Percentiles rank a stretch among this genome's conserved stretches.
phyloP scores from a whole-genome alignment of 2,329 filamentous ascomycete species.

The Sclerotinia glacialis region DNA sequence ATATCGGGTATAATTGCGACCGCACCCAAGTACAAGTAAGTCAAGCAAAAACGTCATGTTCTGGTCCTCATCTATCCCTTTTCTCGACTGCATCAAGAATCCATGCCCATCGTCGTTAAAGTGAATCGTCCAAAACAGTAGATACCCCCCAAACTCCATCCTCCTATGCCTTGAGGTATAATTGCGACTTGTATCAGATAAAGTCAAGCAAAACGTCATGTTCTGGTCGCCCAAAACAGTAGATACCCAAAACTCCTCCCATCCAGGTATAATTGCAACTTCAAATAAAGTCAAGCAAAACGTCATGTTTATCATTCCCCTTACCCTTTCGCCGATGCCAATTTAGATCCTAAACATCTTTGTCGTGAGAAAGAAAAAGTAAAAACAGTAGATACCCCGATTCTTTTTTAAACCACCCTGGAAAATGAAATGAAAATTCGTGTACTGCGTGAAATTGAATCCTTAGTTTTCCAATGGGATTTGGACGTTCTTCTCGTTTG shows the following conservation, averaged over 20 bases:
- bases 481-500: constrained; percentile 59
- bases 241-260: constrained; percentile 12
- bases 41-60: constrained; percentile 11
- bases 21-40: background rate
- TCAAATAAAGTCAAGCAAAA: background rate
- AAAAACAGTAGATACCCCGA: constrained; percentile 18
- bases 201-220: constrained; percentile 16
- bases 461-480: constrained; percentile 40
- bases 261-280: constrained; percentile 15
- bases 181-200: background rate
- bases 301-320: constrained; percentile 14
- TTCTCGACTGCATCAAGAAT: background rate
- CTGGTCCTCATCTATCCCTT: background rate
- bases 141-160: background rate
- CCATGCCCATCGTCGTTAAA: background rate
- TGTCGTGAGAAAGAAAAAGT: background rate
- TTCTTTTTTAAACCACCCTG: background rate
- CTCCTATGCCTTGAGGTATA: constrained; percentile 4
- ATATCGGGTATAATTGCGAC: background rate
- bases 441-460: background rate
- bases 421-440: background rate
- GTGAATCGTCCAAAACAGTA: background rate
- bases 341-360: constrained; percentile 17
- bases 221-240: constrained; percentile 5
- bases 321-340: constrained; percentile 10